Base-by-base conservation (phyloP, 2,329 filamentous ascomycete species). In the Leptographium wingfieldii region DNA sequence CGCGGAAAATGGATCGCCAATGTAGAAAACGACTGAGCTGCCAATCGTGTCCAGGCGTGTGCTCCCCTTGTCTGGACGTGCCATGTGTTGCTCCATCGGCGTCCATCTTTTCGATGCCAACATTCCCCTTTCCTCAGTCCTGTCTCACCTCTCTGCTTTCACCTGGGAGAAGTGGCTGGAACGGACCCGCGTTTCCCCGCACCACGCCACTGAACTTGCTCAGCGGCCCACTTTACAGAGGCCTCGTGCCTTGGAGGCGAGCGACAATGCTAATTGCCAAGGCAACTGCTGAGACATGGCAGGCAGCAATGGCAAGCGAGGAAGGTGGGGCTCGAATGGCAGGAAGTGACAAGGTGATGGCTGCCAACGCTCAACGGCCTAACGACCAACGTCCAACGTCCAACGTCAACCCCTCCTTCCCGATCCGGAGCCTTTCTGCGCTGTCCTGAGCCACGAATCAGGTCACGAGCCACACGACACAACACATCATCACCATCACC, bases 191-290 rank as follows among this genome's bases (percentile, higher is more conserved):
- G 2, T 35, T 35, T 35, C 33, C 33, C 33, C 33, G 33, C 33
- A 31, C 33, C 33, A 2, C 33, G 33, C 33, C 33, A 35, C 9
- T 9, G 6, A 35, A 35, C 33, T 12, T n/a, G 43, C 43, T 46
- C 19, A 9, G 6, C 2, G 16, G 31, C n/a, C 29, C 52, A n/a
- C 31, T 40, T 3, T 49, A 11, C 3, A 12, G 16, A 16, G 25
- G 29, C 27, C 19, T 19, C 5, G 19, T 43, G 33, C 52, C 7
- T 43, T 10, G 3, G 10, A 0, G 5, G 16, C 14, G 12, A n/a
- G 6, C 7, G 12, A 60, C 59, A 60, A 60, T 60, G 35, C 31
- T 29, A 57, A 60, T 60, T 38, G 55, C 59, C 48, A 25, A 16
- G 22, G 48, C 49, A 56, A 60, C 58, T 9, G n/a, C 29, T 3